Base-by-base conservation (phyloP, 345 rosid genomes). In the Eutrema yunnanense region DNA sequence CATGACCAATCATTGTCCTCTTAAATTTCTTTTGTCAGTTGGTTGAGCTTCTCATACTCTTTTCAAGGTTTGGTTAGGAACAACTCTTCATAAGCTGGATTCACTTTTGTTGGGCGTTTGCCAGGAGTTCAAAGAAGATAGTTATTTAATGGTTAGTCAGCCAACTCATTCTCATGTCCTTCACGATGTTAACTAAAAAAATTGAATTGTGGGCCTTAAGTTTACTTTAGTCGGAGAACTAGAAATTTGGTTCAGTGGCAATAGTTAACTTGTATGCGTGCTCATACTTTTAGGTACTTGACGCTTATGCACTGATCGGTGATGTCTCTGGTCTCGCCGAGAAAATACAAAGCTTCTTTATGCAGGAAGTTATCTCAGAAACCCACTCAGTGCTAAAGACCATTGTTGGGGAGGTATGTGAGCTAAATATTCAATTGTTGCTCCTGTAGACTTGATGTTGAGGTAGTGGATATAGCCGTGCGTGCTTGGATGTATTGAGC, bases 281-380 rank as follows among this genome's bases (percentile, higher is more conserved):
- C 79, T 77, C 64, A 16, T 65, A 57, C 52, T 69, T 71, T 59
- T 86, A 96, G 99, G 98, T 92, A 65, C 84, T 96, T 76, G 99
- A 96, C 62, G 98, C 98, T 71, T 96, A 92, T 87, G 98, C 99
- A 71, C 82, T 96, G 69, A 96, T 96, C 43, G 99, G 99, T 63
- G 98, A 96, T 82, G 78, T 88, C 49, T 87, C 98, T 69, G 99
- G 99, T 77, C 98, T 96, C 69, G 95, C 96, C 42, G 99, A 92
- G 79, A 96, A 96, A 87, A 85, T 96, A 74, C 97, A 96, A 65
- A 96, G 98, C 82, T 92, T 88, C 82, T 96, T 86, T 79, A 87
- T 92, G 98, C 98, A 96, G 76, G 99, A 96, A 80, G 95, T 90
- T 84, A 86, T 96, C 68, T 86, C 98, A 50, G 96, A 90, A 83